phyloP scores from a whole-genome alignment of 352 stramenopile species.

The Globisporangium nodosum region DNA sequence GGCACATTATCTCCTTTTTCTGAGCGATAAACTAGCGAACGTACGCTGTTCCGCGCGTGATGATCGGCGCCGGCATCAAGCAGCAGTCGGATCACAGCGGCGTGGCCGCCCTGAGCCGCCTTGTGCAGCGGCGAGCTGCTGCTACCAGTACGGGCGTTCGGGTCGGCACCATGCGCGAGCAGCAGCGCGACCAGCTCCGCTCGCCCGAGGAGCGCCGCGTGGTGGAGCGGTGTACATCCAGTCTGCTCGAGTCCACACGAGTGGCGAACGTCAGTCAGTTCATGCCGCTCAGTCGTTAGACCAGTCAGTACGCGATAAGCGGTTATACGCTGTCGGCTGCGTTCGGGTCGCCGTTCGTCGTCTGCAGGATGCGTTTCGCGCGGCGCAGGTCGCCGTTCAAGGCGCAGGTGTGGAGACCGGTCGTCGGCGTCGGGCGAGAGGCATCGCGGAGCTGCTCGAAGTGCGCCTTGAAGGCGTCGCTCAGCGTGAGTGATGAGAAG shows the following conservation, averaged over 20 bases:
- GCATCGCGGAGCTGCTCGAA: conserved; percentile 22
- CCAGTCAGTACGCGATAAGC: not conserved
- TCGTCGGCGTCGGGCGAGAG: conserved; percentile 13
- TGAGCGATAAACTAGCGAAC: not conserved
- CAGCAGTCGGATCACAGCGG: conserved; percentile 18
- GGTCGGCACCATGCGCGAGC: conserved; percentile 15
- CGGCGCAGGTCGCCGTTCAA: conserved; percentile 22
- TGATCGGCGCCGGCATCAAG: conserved; percentile 17
- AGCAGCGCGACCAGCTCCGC: conserved; percentile 22
- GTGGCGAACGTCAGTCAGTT: not conserved
- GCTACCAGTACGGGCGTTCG: conserved; percentile 13
- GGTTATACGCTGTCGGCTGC: conserved; percentile 20
- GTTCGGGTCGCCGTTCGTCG: conserved; percentile 2
- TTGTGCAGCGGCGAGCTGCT: conserved; percentile 32
- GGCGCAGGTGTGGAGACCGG: conserved; percentile 23
- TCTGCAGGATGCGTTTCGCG: conserved; percentile 13
- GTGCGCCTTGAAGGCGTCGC: conserved; percentile 25
- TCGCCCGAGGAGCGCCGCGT: conserved; percentile 30
- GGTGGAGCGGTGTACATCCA: conserved; percentile 24
- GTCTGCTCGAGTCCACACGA: conserved; percentile 8
- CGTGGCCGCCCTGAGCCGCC: conserved; percentile 26
- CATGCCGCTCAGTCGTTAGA: not conserved
- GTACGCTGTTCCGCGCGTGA: conserved; percentile 18
- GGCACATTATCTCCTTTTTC: not conserved
- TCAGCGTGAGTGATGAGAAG: conserved; percentile 16